phyloP scores from a whole-genome alignment of 2,329 filamentous ascomycete genomes.

The Volutella citrinella region DNA sequence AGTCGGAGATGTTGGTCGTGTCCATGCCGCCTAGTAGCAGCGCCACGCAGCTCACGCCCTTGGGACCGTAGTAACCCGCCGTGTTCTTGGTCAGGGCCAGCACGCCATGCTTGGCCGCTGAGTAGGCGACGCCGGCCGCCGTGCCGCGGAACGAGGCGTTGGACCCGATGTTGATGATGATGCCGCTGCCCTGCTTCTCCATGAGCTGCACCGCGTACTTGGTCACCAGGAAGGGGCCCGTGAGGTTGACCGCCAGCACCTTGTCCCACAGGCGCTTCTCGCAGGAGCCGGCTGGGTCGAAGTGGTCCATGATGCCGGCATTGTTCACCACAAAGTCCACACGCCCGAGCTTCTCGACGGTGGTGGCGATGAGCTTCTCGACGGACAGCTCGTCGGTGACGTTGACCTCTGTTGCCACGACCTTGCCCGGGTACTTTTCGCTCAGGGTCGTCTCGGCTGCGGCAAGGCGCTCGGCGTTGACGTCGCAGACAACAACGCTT shows the following conservation, averaged over 20 bases:
- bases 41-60: conserved; percentile 51
- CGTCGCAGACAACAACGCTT: conserved; percentile 32
- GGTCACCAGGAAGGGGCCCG: conserved; percentile 50
- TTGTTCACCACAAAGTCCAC: conserved; percentile 57
- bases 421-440: conserved; percentile 1
- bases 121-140: conserved; percentile 45
- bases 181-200: conserved; percentile 29
- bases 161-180: conserved; percentile 52
- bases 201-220: conserved; percentile 44
- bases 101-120: conserved; percentile 51
- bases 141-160: conserved; percentile 42
- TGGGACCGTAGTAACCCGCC: conserved; percentile 50
- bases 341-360: conserved; percentile 20
- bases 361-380: conserved; percentile 18
- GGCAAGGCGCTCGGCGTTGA: conserved; percentile 19
- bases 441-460: conserved; percentile 1
- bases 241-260: conserved; percentile 55
- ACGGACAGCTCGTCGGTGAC: conserved; percentile 22
- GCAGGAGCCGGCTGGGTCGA: conserved; percentile 49
- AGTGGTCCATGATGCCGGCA: conserved; percentile 55
- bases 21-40: conserved; percentile 50
- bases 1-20: conserved; percentile 51
- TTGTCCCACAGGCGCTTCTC: conserved; percentile 48
- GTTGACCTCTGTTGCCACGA: conserved; percentile 9
- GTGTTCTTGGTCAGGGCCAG: conserved; percentile 56